Evolutionary conservation across 257 asterid genomes (phyloP).

Genomic region (Lavandula angustifolia): DNA sequence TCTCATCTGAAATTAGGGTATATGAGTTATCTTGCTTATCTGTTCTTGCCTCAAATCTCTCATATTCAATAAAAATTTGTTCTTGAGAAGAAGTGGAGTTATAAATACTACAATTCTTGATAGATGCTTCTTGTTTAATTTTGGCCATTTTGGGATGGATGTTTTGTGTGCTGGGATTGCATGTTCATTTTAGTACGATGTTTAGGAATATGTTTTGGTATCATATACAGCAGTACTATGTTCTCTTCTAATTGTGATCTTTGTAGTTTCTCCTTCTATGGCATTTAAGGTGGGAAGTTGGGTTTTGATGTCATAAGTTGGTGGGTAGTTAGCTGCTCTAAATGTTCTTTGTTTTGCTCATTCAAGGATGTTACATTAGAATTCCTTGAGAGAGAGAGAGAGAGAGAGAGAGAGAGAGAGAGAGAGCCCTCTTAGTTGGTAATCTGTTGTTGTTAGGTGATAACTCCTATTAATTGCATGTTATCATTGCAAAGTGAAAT

Average conservation of each 20-base stretch:
- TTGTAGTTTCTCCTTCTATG: neutral
- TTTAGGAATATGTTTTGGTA: neutral
- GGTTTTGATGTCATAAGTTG: constrained; percentile 5
- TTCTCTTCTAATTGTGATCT: constrained; percentile 3
- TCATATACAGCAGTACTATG: neutral
- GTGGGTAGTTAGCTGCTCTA: neutral
- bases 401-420: constrained; percentile 10
- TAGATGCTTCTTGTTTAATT: no score
- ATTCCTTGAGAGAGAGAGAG: constrained; percentile 5
- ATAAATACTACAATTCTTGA: no score
- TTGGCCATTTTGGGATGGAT: no score
- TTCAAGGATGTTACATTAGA: constrained; percentile 8
- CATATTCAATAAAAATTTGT: neutral
- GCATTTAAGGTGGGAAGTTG: constrained; percentile 1
- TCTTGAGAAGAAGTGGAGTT: no score
- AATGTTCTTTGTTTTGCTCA: neutral
- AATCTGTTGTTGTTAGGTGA: constrained; percentile 40
- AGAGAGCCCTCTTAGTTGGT: constrained; percentile 35
- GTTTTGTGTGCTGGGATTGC: neutral
- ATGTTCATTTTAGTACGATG: constrained; percentile 14
- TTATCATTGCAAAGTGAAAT: constrained; percentile 16
- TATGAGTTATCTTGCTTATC: neutral
- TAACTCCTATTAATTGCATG: constrained; percentile 25
- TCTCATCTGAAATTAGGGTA: neutral
- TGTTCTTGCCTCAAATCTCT: no score